phyloP scores from a whole-genome alignment of 129 eudicot genomes.

The Calendula officinalis region DNA sequence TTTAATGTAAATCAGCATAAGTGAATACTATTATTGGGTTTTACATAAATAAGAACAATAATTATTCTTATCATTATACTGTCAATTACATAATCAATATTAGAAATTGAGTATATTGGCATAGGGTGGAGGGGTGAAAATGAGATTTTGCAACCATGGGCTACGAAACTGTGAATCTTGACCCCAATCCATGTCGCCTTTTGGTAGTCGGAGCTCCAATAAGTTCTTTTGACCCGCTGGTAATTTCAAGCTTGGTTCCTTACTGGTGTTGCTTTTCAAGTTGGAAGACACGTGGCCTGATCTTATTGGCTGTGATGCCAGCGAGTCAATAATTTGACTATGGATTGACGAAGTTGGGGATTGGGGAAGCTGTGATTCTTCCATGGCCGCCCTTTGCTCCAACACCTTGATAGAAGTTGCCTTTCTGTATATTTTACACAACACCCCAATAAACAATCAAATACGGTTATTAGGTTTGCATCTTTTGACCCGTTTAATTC shows the following conservation, averaged over 20 bases:
- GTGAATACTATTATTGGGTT: conserved; percentile 15
- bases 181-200: conserved; percentile 40
- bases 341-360: conserved; percentile 26
- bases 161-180: conserved; percentile 63
- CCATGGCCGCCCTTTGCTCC: conserved; percentile 80
- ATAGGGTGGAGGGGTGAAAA: conserved; percentile 38
- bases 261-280: conserved; percentile 1
- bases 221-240: conserved; percentile 38
- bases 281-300: conserved; percentile 20
- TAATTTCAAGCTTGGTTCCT: conserved; percentile 27
- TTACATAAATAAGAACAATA: neutral
- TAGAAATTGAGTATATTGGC: conserved; percentile 50
- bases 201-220: conserved; percentile 61
- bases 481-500: neutral
- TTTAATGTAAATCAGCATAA: conserved; percentile 10
- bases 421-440: conserved; percentile 79
- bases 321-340: conserved; percentile 33
- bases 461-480: neutral
- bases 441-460: conserved; percentile 29
- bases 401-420: conserved; percentile 74
- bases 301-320: conserved; percentile 3
- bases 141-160: conserved; percentile 67
- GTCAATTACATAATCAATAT: neutral
- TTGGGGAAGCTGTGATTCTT: conserved; percentile 32
- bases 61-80: neutral